A percentile compares a stretch with the other conserved stretches of the same genome.
phyloP scores from a whole-genome alignment of 2,329 filamentous ascomycete species.

The Phialophora chinensis region DNA sequence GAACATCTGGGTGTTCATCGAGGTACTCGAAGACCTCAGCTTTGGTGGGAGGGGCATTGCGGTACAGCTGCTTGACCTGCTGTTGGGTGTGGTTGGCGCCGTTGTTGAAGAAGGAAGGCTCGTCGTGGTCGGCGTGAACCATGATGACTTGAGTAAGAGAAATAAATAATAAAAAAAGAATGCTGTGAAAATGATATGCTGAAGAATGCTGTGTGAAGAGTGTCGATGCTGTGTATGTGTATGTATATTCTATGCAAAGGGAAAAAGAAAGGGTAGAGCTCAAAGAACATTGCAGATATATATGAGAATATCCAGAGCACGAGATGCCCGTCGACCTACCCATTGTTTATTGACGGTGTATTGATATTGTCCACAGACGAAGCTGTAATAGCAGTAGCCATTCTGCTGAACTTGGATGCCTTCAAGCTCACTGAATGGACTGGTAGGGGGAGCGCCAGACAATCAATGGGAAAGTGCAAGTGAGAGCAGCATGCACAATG shows the following conservation, averaged over 20 bases:
- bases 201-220: no score
- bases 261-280: not conserved
- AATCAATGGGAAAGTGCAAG: not conserved
- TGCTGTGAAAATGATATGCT: not conserved
- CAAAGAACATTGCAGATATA: not conserved
- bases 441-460: not conserved
- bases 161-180: not conserved
- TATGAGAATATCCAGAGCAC: not conserved
- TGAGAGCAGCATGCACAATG: constrained; percentile 3
- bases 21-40: constrained; percentile 25
- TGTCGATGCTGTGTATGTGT: not conserved
- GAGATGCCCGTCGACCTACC: not conserved
- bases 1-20: constrained; percentile 27
- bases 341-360: constrained; percentile 7
- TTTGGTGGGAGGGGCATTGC: constrained; percentile 21
- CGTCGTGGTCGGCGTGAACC: constrained; percentile 21
- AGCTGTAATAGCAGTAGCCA: not conserved
- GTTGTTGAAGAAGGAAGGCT: constrained; percentile 27
- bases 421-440: not conserved
- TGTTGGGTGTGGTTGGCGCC: constrained; percentile 11
- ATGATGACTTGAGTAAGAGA: constrained; percentile 15
- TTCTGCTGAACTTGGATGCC: not conserved
- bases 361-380: not conserved
- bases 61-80: constrained; percentile 6
- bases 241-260: not conserved